Conservation (phyloP, 768 basidiomycete species). For the Gloeopeniophorella convolvens region DNA sequence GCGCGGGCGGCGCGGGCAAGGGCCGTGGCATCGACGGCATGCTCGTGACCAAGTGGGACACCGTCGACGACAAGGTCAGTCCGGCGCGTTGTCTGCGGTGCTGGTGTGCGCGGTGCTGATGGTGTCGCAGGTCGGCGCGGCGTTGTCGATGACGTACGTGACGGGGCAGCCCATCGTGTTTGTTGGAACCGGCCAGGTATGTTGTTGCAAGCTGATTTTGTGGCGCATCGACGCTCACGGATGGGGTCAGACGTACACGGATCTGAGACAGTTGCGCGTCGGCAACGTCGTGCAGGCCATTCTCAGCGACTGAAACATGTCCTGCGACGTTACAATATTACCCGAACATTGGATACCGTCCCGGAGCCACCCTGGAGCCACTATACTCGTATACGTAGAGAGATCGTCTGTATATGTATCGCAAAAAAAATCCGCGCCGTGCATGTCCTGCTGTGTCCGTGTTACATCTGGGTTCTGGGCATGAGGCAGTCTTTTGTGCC, state of each 20-base stretch:
- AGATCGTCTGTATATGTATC: no score
- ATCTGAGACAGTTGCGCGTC: conserved; percentile 85
- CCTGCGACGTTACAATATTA: no score
- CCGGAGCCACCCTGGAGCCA: no score
- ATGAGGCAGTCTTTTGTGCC: no score
- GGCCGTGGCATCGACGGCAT: conserved; percentile 96
- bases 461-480: no score
- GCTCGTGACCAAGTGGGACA: conserved; percentile 99
- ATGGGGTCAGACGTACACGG: conserved; percentile 96
- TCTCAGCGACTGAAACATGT: conserved; percentile 53
- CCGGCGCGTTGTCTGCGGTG: neutral
- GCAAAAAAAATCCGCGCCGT: no score
- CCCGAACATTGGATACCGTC: no score
- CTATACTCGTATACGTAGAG: no score
- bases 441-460: no score
- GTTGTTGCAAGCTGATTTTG: conserved; percentile 24
- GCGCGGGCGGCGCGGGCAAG: conserved; percentile 52
- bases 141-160: conserved; percentile 97
- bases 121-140: conserved; percentile 79
- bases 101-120: neutral
- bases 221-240: neutral
- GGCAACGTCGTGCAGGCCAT: conserved; percentile 92
- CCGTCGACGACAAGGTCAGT: conserved; percentile 90
- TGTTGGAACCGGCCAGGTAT: conserved; percentile 93
- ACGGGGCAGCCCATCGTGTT: conserved; percentile 98